Base-by-base conservation (phyloP, 352 stramenopile genomes). In the Aphanomyces astaci region DNA sequence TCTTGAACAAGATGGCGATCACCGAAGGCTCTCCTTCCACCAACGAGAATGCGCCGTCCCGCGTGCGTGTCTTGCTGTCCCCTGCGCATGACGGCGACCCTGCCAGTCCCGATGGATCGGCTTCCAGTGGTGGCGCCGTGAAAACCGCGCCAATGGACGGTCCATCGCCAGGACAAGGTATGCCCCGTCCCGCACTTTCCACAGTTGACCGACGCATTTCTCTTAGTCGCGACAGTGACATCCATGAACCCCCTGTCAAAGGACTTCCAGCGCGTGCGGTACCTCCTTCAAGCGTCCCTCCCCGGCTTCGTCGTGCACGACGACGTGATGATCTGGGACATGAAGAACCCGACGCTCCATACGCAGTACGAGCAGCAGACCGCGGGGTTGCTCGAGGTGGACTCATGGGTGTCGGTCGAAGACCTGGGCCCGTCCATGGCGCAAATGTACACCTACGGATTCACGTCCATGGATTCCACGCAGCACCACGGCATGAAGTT, bases 351-450 rank as follows among this genome's bases (percentile, higher is more conserved):
- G 45, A 74, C 71, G 9, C 72, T 90, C 0, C 60, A 83, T 0
- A 72, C 71, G 0, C 78, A 91, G 52, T 92, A 89, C 65, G 81
- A 86, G 24, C 72, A 81, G 5, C 73, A 79, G 15, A 72, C 74
- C 0, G 64, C 56, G 0, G 84, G 82, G 0, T 33, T 94, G 2
- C 67, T 94, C 4, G 77, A 90, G 59, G 73, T 92, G 27, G 82
- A 92, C 30, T 90, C 82, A 2, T 92, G 83, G 83, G 81, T 91
- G 4, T 73, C 81, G 11, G 79, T 90, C 0, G 80, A 90, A 52
- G 77, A 87, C 60, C 72, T 94, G 9, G 85, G 82, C 1, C 52
- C 67, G 22, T 76, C 80, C 11, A 81, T 94, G 74, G 63, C 69
- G 1, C 76, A 88, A 25, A 75, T 80, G 2, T 80, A 86, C 52